Conservation (phyloP, 371 early-diverging fungal species). For the Coemansia sp. region DNA sequence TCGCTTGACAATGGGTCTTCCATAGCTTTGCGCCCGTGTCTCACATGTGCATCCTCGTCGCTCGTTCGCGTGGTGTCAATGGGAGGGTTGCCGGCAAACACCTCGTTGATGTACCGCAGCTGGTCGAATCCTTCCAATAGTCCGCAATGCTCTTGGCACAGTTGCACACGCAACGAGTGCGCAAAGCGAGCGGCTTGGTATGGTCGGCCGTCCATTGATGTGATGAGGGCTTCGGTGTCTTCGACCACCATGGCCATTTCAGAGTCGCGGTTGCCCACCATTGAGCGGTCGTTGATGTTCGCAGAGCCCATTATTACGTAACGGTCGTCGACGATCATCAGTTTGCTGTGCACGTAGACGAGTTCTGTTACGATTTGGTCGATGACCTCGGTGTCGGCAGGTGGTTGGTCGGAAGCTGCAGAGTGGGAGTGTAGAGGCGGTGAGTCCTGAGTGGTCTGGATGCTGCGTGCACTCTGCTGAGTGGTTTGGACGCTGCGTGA, state of each 20-base stretch:
- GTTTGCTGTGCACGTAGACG: conserved; percentile 88
- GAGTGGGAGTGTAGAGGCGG: too few species aligned
- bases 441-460: background rate
- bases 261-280: conserved; percentile 85
- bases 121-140: conserved; percentile 53
- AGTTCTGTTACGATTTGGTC: conserved; percentile 69
- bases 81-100: conserved; percentile 39
- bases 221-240: conserved; percentile 66
- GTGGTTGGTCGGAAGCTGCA: background rate
- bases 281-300: conserved; percentile 89
- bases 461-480: too few species aligned
- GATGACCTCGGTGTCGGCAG: conserved; percentile 23
- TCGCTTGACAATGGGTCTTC: conserved; percentile 73
- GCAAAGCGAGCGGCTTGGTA: conserved; percentile 75
- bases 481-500: background rate
- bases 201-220: conserved; percentile 70
- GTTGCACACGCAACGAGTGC: conserved; percentile 67
- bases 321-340: conserved; percentile 89
- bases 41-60: conserved; percentile 2
- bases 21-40: conserved; percentile 36
- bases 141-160: conserved; percentile 89
- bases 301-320: conserved; percentile 84
- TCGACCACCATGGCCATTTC: conserved; percentile 86
- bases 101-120: conserved; percentile 39
- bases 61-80: conserved; percentile 21